phyloP scores from a whole-genome alignment of 1,284 basidiomycete genomes.

The Termitomyces sp. region DNA sequence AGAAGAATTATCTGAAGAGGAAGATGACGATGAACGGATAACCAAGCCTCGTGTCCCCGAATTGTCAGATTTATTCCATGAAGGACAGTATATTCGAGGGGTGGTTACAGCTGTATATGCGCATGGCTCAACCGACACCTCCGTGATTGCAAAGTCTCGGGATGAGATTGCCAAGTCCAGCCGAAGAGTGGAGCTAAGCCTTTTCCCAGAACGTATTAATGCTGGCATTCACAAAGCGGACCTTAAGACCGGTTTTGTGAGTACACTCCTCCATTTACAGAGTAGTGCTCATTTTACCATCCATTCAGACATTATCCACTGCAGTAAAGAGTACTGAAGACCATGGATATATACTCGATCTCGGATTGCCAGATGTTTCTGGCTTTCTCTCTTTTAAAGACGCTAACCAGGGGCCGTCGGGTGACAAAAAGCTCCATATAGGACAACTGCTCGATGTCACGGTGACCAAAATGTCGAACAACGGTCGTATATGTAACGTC shows the following conservation, averaged over 20 bases:
- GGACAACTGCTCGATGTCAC: constrained; percentile 67
- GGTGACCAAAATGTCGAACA: constrained; percentile 61
- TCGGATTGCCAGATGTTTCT: constrained; percentile 72
- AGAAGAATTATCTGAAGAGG: constrained; percentile 40
- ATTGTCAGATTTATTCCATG: constrained; percentile 70
- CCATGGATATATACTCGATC: constrained; percentile 88
- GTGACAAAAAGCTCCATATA: constrained; percentile 46
- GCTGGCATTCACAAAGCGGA: constrained; percentile 77
- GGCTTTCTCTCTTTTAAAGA: constrained; percentile 80
- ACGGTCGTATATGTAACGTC: constrained; percentile 68
- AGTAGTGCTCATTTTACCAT: constrained; percentile 8
- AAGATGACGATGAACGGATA: constrained; percentile 41
- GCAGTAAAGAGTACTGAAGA: constrained; percentile 88
- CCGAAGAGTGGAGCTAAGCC: constrained; percentile 81
- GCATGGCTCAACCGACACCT: constrained; percentile 54
- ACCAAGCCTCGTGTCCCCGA: constrained; percentile 50
- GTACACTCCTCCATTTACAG: constrained; percentile 23
- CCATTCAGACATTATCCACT: constrained; percentile 60
- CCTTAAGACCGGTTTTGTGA: constrained; percentile 71
- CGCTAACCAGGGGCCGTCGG: constrained; percentile 39
- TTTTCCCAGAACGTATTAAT: constrained; percentile 86
- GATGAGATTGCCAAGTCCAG: constrained; percentile 67
- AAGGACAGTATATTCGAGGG: constrained; percentile 85
- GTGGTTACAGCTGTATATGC: constrained; percentile 68
- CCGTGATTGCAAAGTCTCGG: constrained; percentile 53